phyloP scores from a whole-genome alignment of 1,139 yeast species.

The Pichia sp. region DNA sequence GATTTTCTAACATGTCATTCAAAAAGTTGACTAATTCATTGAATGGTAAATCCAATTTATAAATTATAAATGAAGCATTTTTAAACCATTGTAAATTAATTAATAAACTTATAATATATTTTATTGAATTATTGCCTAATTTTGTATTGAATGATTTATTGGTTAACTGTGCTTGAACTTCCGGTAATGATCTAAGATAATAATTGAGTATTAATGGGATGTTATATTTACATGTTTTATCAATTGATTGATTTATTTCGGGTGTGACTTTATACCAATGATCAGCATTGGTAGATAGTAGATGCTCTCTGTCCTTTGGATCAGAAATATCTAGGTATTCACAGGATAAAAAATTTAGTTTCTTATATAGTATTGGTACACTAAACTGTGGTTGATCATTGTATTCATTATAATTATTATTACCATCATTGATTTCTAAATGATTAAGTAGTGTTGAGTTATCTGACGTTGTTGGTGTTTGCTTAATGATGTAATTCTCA shows the following conservation, averaged over 20 bases:
- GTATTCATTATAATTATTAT: neutral
- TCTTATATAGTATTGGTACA: neutral
- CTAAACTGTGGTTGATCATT: neutral
- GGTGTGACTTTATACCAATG: conserved; percentile 3
- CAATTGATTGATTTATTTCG: conserved; percentile 5
- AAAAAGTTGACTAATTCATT: conserved; percentile 13
- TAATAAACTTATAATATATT: conserved; percentile 5
- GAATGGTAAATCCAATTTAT: conserved; percentile 9
- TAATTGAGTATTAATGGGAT: conserved; percentile 10
- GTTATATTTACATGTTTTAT: conserved; percentile 2
- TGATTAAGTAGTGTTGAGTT: neutral
- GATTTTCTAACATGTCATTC: conserved; percentile 10
- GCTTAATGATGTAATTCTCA: conserved; percentile 12
- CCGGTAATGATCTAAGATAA: conserved; percentile 11
- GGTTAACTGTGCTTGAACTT: conserved; percentile 2
- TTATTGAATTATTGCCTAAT: neutral
- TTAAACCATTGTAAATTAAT: conserved; percentile 17
- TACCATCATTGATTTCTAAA: neutral
- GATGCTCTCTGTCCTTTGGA: conserved; percentile 3
- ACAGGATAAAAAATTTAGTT: neutral
- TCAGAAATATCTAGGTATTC: conserved; percentile 11
- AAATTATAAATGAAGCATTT: conserved; percentile 16
- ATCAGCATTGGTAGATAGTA: neutral
- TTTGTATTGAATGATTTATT: neutral
- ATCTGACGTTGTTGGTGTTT: conserved; percentile 3